Evolutionary conservation across 1,284 basidiomycete species (phyloP), one percentile per base, ranked within the genome.

Genomic region (Ustanciosporium gigantosporum): DNA sequence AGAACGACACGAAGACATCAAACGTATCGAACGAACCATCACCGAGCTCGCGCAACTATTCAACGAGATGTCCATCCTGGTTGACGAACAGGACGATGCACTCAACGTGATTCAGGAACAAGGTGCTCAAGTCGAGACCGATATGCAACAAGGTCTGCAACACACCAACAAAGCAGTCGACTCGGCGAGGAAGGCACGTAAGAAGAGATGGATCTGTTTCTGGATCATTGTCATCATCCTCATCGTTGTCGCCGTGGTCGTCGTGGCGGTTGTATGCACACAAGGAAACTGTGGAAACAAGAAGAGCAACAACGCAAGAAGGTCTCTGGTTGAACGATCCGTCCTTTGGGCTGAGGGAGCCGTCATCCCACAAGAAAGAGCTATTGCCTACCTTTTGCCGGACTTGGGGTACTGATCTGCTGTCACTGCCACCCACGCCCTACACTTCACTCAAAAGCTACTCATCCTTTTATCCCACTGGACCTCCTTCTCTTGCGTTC

Each of bases 31-130:
- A 78, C 82, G 84, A 67, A 95, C 91, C 3, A 80, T 96, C 41
- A 86, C 85, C 20, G 91, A 96, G 78, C 83, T 96, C 43, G 89
- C 88, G 1, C 88, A 91, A 76, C 81, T 96, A 60, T 92, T 95
- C 80, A 85, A 85, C 62, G 93, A 96, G 45, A 73, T 77, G 62
- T 70, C 70, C 41, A 76, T 74, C 41, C 62, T 77, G 14, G 72
- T 77, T 21, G 66, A 72, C 40, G 72, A 77, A 52, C 75, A 77
- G 48, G 75, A 73, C 36, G 75, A 77, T 31, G 68, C 73, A 41
- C 52, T 77, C 27, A 73, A 74, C 36, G 69, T 70, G 5, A 73
- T 77, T 25, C 62, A 71, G 52, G 61, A 68, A 23, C 60, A 66
- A 27, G 74, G 68, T 11, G 58, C 50, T 5, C 62, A 68, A 43